phyloP scores from a whole-genome alignment of 768 basidiomycete genomes.

The Leccinum boreale region DNA sequence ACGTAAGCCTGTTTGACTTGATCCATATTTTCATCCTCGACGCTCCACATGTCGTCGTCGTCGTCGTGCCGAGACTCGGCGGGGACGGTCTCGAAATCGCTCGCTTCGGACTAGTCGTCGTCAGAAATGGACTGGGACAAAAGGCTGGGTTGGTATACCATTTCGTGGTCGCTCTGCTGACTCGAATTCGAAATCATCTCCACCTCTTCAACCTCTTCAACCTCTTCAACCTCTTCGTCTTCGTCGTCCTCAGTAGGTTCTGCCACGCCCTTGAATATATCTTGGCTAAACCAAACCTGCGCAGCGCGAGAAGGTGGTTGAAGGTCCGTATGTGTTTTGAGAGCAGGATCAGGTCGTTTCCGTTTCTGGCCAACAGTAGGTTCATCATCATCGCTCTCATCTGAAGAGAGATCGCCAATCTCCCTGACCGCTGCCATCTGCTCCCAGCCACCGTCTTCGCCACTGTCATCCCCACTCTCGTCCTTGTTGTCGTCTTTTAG shows the following conservation, averaged over 20 bases:
- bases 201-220: slow-evolving; percentile 19
- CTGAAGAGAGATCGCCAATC: slow-evolving; percentile 46
- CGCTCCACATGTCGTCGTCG: slow-evolving; percentile 66
- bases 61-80: slow-evolving; percentile 51
- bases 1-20: slow-evolving; percentile 62
- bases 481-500: slow-evolving; percentile 46
- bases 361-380: slow-evolving; percentile 39
- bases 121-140: slow-evolving; percentile 7
- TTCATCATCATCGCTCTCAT: slow-evolving; percentile 45
- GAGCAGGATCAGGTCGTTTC: slow-evolving; percentile 29
- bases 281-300: slow-evolving; percentile 95
- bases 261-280: slow-evolving; percentile 64
- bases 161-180: slow-evolving; percentile 30
- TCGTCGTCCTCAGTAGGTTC: slow-evolving; percentile 30
- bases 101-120: slow-evolving; percentile 21
- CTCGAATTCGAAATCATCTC: slow-evolving; percentile 29
- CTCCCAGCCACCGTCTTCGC: slow-evolving; percentile 68
- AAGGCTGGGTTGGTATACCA: slow-evolving; percentile 19
- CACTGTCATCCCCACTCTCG: slow-evolving; percentile 38
- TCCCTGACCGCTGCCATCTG: slow-evolving; percentile 55
- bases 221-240: slow-evolving; percentile 11
- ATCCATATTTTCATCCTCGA: slow-evolving; percentile 73
- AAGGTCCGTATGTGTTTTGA: slow-evolving; percentile 37
- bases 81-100: slow-evolving; percentile 77
- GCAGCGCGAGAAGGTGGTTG: slow-evolving; percentile 52